Base-by-base conservation (phyloP, 495 filamentous ascomycete genomes). In the Neurospora cerealis region DNA sequence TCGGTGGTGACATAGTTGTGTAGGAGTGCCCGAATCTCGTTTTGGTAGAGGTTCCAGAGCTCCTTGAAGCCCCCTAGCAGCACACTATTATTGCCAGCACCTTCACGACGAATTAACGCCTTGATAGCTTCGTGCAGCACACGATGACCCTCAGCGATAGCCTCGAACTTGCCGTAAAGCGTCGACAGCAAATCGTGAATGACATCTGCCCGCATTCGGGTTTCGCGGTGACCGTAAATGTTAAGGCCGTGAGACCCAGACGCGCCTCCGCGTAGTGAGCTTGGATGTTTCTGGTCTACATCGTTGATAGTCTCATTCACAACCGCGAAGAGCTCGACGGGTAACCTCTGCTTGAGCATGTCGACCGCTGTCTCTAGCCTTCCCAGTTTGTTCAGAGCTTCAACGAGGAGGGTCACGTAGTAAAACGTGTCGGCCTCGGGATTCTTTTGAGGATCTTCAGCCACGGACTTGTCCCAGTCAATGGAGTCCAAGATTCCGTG, bases 1-100 rank as follows among this genome's bases (percentile, higher is more conserved):
- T 95, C 94, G n/a, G 93, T 96, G 5, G 96, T 95, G 72, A 99
- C 88, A 77, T 99, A 98, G 80, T 98, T 96, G 81, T 99, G 96
- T 73, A 99, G 85, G 24, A 98, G 85, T 3, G 94, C 96, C 39
- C 95, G 91, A 77, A 99, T 97, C 88, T 92, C 82, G 69, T 85
- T 83, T 46, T 85, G 81, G 80, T 87, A 90, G 66, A 99, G 86
- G 75, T 97, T 96, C 96, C 96, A 99, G 70, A 98, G 83, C 82
- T 97, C 95, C 74, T 92, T 93, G 79, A 98, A 97, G 41, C 93
- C 92, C 71, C 93, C 89, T 4, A 89, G 89, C 66, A 97, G 87
- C 1, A 85, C 82, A 69, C 86, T 83, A 70, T 86, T 87, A 70
- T 83, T 86, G 28, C 86, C 85, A n/a, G 84, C 83, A 15, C 93